Evolutionary conservation across 2,329 filamentous ascomycete genomes (phyloP), one percentile per base, ranked within the genome.

Genomic region (Ceratocystis variospora): DNA sequence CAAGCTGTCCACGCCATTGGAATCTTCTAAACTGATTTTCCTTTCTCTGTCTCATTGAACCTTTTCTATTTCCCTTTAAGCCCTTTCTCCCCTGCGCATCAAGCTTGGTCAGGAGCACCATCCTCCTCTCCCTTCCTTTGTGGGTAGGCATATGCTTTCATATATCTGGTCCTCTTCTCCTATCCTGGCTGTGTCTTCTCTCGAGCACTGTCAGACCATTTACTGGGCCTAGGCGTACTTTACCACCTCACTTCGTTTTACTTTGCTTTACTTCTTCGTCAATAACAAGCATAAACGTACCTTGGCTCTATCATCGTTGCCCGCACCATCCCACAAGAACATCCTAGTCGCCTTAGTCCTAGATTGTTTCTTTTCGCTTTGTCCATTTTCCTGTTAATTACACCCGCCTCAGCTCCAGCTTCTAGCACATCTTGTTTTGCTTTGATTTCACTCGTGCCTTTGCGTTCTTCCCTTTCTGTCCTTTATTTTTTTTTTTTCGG

Each of bases 391-490:
- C 25, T 64, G 28, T 64, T 55, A 41, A 64, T 64, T 55, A 53
- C 45, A 37, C 48, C 62, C 22, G 19, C 19, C 17, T 64, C 31
- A 55, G 48, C 45, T 57, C 48, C 31, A 41, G 15, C 61, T 33
- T 66, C 65, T 22, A 28, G 45, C 61, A 50, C 44, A 45, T 63
- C 59, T 66, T 59, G 65, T 66, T 66, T 41, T 62, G 37, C 12
- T 46, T 66, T 63, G n/a, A 62, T 44, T 62, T 55, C 44, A 61
- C 25, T 22, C 5, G 17, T 7, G 59, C n/a, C 59, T 22, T 45
- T 62, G 5, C 37, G 19, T n/a, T 28, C 25, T n/a, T 15, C 59
- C 41, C n/a, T 62, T 45, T 28, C 31, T 15, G 12, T 62, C 41
- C 25, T 33, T 44, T 57, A 19, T 37, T 61, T 61, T 37, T 61